Base-by-base conservation (phyloP, 495 filamentous ascomycete genomes). In the Podospora pseudoanserina region DNA sequence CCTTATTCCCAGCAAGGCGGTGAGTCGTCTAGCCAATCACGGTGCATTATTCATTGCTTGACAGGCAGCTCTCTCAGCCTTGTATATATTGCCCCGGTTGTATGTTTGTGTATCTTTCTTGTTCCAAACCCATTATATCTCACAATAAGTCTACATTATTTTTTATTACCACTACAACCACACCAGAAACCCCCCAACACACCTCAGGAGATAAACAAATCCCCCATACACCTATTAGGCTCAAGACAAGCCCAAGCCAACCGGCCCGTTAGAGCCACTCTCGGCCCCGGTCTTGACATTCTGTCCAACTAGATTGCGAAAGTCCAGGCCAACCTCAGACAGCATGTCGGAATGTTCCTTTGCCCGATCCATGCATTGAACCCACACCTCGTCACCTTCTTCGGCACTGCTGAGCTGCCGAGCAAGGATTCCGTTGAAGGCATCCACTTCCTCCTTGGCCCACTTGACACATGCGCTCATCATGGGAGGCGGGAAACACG, bases 401-500 rank as follows among this genome's bases (percentile, higher is more conserved):
- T 96, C 88, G 58, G 89, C 90, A 61, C 86, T 85, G 77, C 91
- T 93, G 60, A 99, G 79, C 79, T 98, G 95, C 67, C 94, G 84
- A 18, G 83, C 85, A 26, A 99, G 83, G 53, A 94, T 85, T 26
- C 80, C 85, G 73, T 97, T 97, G 82, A 97, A 98, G 4, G 87
- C 89, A 70, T 96, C 92, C 2, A 97, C 86, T 71, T 96, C 88
- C 75, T 94, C 89, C 76, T 97, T 97, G 20, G 92, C 94, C 95
- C 95, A 99, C 75, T 91, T 93, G 62, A 99, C 94, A 72, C 92
- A 93, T 4, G 93, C 92, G 71, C 91, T 95, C 82, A 91, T 93
- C 85, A 95, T 91, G 23, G 87, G 79, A 23, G 90, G 84, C 3
- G 94, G 91, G 76, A 98, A 99, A 75, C 93, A 97, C 68, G 87